Conservation (phyloP, 2,329 filamentous ascomycete species). For the Amphichorda felina region DNA sequence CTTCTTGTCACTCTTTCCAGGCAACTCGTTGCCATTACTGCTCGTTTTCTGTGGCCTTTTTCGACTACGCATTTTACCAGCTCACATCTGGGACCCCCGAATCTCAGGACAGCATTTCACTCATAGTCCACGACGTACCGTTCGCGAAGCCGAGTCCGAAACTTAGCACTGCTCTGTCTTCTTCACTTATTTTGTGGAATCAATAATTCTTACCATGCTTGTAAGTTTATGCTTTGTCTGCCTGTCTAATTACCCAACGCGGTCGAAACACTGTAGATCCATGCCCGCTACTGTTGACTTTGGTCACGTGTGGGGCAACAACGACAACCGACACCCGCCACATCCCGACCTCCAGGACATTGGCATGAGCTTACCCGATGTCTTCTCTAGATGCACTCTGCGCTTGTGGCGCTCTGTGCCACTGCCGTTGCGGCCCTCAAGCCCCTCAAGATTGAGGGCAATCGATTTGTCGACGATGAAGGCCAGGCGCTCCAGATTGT, state of each 20-base stretch:
- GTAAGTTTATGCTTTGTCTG: conserved; percentile 5
- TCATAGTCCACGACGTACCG: no score
- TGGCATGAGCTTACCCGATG: not conserved
- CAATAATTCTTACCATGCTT: no score
- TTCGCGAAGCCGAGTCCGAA: no score
- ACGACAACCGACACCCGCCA: no score
- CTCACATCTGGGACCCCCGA: no score
- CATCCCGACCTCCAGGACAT: not conserved
- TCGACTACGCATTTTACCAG: no score
- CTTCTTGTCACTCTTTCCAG: conserved; percentile 11
- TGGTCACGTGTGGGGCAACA: not conserved
- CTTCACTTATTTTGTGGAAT: no score
- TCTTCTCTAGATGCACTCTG: conserved; percentile 9
- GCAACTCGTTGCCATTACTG: not conserved
- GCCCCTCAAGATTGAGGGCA: conserved; percentile 42
- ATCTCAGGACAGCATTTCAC: no score
- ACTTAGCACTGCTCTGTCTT: no score
- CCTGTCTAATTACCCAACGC: no score
- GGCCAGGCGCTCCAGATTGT: conserved; percentile 54
- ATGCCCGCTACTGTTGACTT: not conserved
- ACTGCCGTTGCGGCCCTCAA: conserved; percentile 43
- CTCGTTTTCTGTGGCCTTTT: not conserved
- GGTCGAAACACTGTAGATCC: no score
- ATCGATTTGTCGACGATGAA: conserved; percentile 47
- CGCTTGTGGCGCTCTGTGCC: conserved; percentile 40